Evolutionary conservation across 306 rosid species (phyloP), one percentile per base, ranked within the genome.

Genomic region (Calophaca sinica): DNA sequence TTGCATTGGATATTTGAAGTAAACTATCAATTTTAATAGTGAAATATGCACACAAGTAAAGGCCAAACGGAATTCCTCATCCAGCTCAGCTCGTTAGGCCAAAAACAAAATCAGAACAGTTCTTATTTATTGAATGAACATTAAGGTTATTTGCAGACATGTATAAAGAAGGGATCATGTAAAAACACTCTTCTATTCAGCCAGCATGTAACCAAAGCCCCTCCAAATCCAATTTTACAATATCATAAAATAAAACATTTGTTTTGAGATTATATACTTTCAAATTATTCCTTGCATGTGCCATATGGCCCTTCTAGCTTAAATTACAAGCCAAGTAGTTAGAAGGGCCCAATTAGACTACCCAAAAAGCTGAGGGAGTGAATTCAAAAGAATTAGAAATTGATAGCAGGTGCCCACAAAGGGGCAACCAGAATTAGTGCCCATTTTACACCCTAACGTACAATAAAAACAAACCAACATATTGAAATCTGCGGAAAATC

Each of bases 261-360:
- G n/a, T n/a, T n/a, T n/a, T n/a, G n/a, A n/a, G n/a, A n/a, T n/a
- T n/a, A n/a, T 13, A 13, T 11, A 48, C 33, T 50, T 20, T 9
- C 61, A 70, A 49, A 15, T 46, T 46, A 14, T 10, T 6, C 5
- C 2, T 29, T n/a, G 8, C 62, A 68, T 15, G 11, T 31, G 12
- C 12, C n/a, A 1, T 50, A 68, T 9, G 10, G 4, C 28, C 35
- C 60, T 51, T 51, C 36, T n/a, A 51, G 32, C 32, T 13, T 51
- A 51, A 61, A 70, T 61, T 5, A 60, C 82, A 50, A 70, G 29
- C 58, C 29, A 46, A 32, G 57, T 13, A 39, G 8, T 38, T 5
- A 68, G 7, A 33, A 59, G 9, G 29, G 39, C 14, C 29, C 38
- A 9, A 26, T 6, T 9, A 39, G 31, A 46, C 53, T 14, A 26